Base-by-base conservation (phyloP, 306 rosid species). In the Malus fusca region DNA sequence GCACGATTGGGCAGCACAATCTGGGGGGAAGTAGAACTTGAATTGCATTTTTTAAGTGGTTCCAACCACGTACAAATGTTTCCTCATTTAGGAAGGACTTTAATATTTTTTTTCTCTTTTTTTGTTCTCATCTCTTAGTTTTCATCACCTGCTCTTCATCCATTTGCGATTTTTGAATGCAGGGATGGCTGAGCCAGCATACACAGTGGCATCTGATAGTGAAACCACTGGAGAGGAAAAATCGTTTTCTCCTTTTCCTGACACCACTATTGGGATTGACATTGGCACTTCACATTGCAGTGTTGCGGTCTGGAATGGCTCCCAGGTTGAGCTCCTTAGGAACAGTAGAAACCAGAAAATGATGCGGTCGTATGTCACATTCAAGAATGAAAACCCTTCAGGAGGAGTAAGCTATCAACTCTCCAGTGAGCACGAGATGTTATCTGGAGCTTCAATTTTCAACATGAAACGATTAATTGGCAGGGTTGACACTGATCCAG, bases 391-490 rank as follows among this genome's bases (percentile, higher is more conserved):
- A 17, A 46, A 40, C 59, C 93, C 97, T 68, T 87, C 96, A 10
- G 91, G 90, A 18, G 96, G 90, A 64, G 85, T 88, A 68, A 79
- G 78, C 59, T 80, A 76, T 75, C 90, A 81, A 77, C 81, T 81
- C 67, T 82, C 86, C 31, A 79, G 76, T 0, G 97, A 91, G 53
- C 80, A 80, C 3, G 96, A 92, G 64, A 69, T 91, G 85, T 78
- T 94, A 40, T 87, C 89, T 22, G 97, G 98, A 69, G 84, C 88
- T 28, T 80, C 98, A 19, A 82, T 94, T 80, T 94, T 92, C 88
- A 94, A 94, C 71, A 83, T 92, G 88, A 94, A 94, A 83, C 97
- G 97, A 72, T 75, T 94, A 75, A 86, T 94, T 22, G 98, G 97
- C 22, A 85, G 98, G 77, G 90, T 80, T 75, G 98, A 92, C 76